Base-by-base conservation (phyloP, 805 yeast genomes). In the Candida sanyiensis region DNA sequence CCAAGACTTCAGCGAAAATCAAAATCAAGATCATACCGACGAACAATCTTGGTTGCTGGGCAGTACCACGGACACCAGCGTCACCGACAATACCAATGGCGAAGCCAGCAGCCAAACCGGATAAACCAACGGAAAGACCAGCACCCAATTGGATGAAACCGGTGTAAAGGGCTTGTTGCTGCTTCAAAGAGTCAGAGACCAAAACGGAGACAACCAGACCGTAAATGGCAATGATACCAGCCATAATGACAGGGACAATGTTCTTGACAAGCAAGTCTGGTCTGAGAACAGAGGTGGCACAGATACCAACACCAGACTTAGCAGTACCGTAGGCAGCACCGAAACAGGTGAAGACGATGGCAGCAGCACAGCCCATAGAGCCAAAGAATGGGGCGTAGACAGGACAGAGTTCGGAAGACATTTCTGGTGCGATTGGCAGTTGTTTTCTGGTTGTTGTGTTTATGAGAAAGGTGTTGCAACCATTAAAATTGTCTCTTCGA, bases 291-390 rank as follows among this genome's bases (percentile, higher is more conserved):
- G 95, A 84, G 51, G 96, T 87, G 62, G 96, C 98, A 72, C 96
- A 90, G 63, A 90, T 89, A 79, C 97, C 98, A 51, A 93, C 96
- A 73, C 98, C 98, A 19, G 96, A 84, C 69, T 90, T 90, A 61
- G 98, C 98, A 51, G 97, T 90, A 73, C 98, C 98, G 68, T 89
- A 89, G 42, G 96, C 86, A 58, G 98, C 97, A 73, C 98, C 98
- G 63, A 89, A 87, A 62, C 96, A 87, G 65, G 98, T 89, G 79
- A 93, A 93, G 61, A 94, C 87, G 62, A 93, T 93, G 65, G 99
- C 97, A 39, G 97, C 87, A 43, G 98, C 95, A 76, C 98, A 94
- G 63, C 99, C 99, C 61, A 93, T 86, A 53, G 97, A 90, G 59
- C 99, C 99, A 67, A 93, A 93, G 76, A 93, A 93, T 64, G 99